Evolutionary conservation across 2,329 filamentous ascomycete species (phyloP).

Genomic region (Blastomyces silverae): DNA sequence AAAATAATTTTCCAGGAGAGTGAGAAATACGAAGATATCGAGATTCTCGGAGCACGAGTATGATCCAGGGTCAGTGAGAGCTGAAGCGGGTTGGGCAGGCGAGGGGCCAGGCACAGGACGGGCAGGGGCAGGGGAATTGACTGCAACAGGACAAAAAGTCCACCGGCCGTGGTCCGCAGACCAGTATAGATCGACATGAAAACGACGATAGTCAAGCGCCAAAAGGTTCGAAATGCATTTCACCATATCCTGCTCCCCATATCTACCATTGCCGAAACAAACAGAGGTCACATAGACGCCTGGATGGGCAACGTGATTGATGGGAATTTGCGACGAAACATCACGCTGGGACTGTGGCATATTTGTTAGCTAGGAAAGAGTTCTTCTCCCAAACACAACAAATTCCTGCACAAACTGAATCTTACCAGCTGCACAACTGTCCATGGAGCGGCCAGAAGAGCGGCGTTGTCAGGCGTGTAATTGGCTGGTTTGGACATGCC

Average conservation of each 20-base stretch:
- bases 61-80: conserved; percentile 45
- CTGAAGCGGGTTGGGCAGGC: conserved; percentile 22
- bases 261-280: conserved; percentile 52
- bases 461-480: conserved; percentile 36
- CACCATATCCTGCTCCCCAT: conserved; percentile 46
- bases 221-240: conserved; percentile 59
- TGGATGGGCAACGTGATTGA: conserved; percentile 56
- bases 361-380: conserved; percentile 17
- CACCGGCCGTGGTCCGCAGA: conserved; percentile 49
- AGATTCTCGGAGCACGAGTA: conserved; percentile 51
- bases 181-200: conserved; percentile 59
- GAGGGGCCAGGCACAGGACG: too few species aligned
- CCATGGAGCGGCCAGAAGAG: conserved; percentile 35
- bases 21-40: conserved; percentile 46
- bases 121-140: conserved; percentile 32
- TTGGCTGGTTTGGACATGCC: conserved; percentile 36
- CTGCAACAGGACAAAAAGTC: conserved; percentile 55
- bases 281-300: conserved; percentile 52
- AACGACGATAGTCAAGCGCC: conserved; percentile 51
- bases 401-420: neutral
- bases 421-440: conserved; percentile 36
- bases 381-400: neutral
- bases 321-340: conserved; percentile 52
- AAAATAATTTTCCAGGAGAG: conserved; percentile 50
- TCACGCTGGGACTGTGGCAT: conserved; percentile 54